These are phyloP conservation scores for Entamoeba moshkovskii DNA, from an alignment of 208 protist species.

Conservation along the genomic window DNA sequence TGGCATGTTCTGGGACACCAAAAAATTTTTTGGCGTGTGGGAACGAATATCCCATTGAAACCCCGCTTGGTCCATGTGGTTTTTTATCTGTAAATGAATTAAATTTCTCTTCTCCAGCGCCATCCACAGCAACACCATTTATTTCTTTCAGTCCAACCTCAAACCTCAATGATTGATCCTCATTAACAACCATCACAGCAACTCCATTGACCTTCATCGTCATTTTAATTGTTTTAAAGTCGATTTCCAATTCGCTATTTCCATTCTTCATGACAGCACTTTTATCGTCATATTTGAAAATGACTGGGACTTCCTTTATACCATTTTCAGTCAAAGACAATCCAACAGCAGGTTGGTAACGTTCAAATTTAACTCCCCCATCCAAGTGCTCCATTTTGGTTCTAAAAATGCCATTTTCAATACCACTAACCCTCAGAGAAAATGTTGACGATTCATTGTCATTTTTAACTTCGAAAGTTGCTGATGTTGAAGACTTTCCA, in stretches of 20 bases:
- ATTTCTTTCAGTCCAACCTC: not conserved
- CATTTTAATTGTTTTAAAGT: not conserved
- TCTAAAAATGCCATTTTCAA: not conserved
- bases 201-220: not conserved
- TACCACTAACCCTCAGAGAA: not conserved
- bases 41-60: not conserved
- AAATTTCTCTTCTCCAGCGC: not conserved
- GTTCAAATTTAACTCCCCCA: not conserved
- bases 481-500: not conserved
- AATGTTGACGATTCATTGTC: not conserved
- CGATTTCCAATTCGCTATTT: not conserved
- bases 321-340: not conserved
- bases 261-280: not conserved
- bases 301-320: not conserved
- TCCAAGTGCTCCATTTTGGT: not conserved
- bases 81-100: not conserved
- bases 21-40: not conserved
- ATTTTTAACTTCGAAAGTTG: not conserved
- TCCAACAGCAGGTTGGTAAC: not conserved
- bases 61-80: not conserved
- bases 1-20: conserved; percentile 12
- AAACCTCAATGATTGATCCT: not conserved
- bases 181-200: not conserved
- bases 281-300: not conserved
- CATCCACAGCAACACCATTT: not conserved